Base-by-base conservation (phyloP, 2,329 filamentous ascomycete genomes). In the Thelonectria rubi region DNA sequence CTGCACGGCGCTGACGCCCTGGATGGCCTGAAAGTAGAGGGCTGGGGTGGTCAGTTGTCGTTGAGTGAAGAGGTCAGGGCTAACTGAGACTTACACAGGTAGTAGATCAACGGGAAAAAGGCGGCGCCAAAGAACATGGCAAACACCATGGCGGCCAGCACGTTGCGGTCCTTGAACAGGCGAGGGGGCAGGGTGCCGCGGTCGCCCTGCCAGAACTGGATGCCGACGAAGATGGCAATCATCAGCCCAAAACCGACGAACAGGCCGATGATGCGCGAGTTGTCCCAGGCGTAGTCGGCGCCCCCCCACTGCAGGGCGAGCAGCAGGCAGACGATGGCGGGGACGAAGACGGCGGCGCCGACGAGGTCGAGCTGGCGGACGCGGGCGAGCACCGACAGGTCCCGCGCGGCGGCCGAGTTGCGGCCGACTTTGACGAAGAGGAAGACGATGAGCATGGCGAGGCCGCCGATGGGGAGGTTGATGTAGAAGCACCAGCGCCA, bases 261-360 rank as follows among this genome's bases (percentile, higher is more conserved):
- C 18, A 87, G 74, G 1, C 82, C 83, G 39, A 86, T 82, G 51
- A 86, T 77, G 21, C 73, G 76, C 12, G 78, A 72, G 73, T 77
- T 79, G 58, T 71, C 76, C 85, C 85, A 88, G 4, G 84, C 52
- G 56, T 83, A 82, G 21, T 80, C 72, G 40, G 80, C 75, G 9
- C 86, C 86, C 14, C 84, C 86, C 81, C 83, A 87, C 66, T 87
- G 81, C 39, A 88, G 75, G 8, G 84, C 85, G 4, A 88, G 77
- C 9, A 88, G 74, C 12, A 87, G 76, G 65, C 80, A 83, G 62
- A 86, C 72, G 47, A 86, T 78, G 39, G 80, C 79, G 1, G 84
- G 82, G 26, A 86, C 77, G 67, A 86, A 79, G 60, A 85, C 73
- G n/a, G 72, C 71, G 2, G 81, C 80, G 26, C 85, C 84, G 10